Evolutionary conservation across 371 early-diverging fungal species (phyloP), one percentile per base, ranked within the genome.

Genomic region (Haplosporangium sp.): DNA sequence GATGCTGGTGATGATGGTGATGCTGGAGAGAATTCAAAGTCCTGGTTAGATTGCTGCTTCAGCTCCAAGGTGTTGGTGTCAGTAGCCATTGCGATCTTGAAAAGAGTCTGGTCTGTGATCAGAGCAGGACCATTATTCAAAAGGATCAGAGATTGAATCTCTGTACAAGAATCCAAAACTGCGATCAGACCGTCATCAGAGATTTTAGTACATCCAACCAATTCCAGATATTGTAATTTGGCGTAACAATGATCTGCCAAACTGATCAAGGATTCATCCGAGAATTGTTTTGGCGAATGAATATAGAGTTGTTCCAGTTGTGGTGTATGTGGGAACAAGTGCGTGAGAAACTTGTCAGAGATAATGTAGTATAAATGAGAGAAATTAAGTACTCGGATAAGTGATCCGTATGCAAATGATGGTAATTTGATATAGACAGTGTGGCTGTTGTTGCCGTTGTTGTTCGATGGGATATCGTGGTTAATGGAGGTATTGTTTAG

Each of bases 301-400:
- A 77, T 70, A 37, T 65, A 37, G 44, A 82, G 61, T 3, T 56
- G 39, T 13, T 42, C 3, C 27, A 82, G 68, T 34, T 17, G 17
- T 4, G 77, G 83, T 0, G 71, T 70, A 17, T 50, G 61, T 2
- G 73, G 67, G 4, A 77, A 40, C n/a, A 82, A 68, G n/a, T 63
- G 58, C 9, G 52, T 37, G 5, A 82, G 56, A 63, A 82, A 68
- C 9, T 27, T 34, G 62, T 82, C 83, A 11, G 76, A 77, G 66
- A 82, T 39, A 44, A 82, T 73, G 59, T 82, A 77, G 69, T 82
- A 67, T 8, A 82, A 65, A 8, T 63, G 47, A 0, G 77, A 69
- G 42, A 82, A 82, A 67, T 82, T 63, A 9, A 82, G 71, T 1
- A 40, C 61, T 5, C 65, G 69, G 60, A 82, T 64, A 1, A 68